Evolutionary conservation across 2,329 filamentous ascomycete species (phyloP).

Genomic region (Neoascochyta sp.): DNA sequence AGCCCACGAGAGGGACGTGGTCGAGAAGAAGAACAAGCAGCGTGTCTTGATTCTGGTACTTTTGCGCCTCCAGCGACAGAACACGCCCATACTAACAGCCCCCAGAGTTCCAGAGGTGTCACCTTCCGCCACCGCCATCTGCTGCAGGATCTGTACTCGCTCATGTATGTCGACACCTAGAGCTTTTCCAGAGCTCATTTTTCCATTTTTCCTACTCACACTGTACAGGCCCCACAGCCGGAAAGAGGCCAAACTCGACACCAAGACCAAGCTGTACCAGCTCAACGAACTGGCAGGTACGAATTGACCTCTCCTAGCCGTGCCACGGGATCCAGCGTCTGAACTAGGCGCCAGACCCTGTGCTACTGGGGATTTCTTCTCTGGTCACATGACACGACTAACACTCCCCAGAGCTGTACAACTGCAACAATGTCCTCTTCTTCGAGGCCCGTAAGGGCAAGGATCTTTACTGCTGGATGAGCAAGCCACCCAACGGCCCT

Average conservation of each 20-base stretch:
- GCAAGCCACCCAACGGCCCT: constrained; percentile 82
- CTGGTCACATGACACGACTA: constrained; percentile 52
- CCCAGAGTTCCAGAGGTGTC: constrained; percentile 75
- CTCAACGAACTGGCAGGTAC: constrained; percentile 41
- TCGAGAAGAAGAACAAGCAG: constrained; percentile 44
- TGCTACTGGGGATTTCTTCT: constrained; percentile 50
- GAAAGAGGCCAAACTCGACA: constrained; percentile 96
- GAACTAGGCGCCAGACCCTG: too few species aligned
- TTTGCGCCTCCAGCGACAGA: constrained; percentile 3
- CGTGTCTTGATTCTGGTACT: constrained; percentile 72
- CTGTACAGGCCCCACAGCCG: constrained; percentile 75
- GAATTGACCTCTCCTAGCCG: constrained; percentile 1
- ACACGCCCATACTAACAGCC: constrained; percentile 15
- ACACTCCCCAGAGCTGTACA: constrained; percentile 62
- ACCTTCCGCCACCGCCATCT: constrained; percentile 93
- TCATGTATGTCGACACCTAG: constrained; percentile 53
- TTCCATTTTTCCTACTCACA: too few species aligned
- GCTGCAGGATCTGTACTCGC: constrained; percentile 78
- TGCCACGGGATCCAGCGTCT: not conserved
- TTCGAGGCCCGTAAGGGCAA: constrained; percentile 93
- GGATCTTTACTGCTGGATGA: constrained; percentile 91
- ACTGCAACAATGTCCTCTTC: constrained; percentile 92
- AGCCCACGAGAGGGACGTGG: constrained; percentile 35
- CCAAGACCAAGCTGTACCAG: constrained; percentile 73
- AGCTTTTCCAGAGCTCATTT: constrained; percentile 1